Evolutionary conservation across 163 green algal genomes (phyloP).

Genomic region (Chloromonas sp.): DNA sequence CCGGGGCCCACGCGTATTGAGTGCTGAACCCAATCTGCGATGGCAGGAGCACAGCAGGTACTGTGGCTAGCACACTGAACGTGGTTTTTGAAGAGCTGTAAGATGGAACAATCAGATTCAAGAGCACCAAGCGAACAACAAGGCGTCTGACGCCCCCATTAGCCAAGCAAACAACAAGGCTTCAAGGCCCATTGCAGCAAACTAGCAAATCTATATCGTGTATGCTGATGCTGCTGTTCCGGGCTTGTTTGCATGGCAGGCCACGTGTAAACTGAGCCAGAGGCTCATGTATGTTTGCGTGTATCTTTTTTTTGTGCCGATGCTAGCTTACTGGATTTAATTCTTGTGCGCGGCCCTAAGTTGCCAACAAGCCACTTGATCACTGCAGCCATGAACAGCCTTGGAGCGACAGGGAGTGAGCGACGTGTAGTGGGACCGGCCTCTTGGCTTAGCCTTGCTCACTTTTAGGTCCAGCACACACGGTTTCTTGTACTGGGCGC

Average conservation of each 20-base stretch:
- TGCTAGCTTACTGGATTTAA: too few relatives aligned
- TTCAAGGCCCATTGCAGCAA: too few relatives aligned
- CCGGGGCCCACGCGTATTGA: conserved; percentile 61
- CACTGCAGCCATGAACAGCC: background rate
- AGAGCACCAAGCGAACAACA: background rate
- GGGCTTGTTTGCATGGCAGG: too few relatives aligned
- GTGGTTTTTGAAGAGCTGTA: background rate
- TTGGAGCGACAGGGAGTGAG: background rate
- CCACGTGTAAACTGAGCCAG: background rate
- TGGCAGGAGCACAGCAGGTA: too few relatives aligned
- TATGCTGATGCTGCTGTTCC: too few relatives aligned
- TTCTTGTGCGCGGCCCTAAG: too few relatives aligned
- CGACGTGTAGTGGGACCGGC: background rate
- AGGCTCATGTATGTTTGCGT: background rate
- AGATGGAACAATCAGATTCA: background rate
- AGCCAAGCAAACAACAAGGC: background rate
- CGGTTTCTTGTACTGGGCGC: conserved; percentile 55
- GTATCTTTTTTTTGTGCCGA: background rate
- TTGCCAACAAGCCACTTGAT: too few relatives aligned
- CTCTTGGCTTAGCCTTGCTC: background rate
- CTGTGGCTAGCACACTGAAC: too few relatives aligned
- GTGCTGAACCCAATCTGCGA: conserved; percentile 64
- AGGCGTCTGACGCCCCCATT: background rate
- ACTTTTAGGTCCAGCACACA: conserved; percentile 82
- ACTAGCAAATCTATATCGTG: too few relatives aligned